These are phyloP conservation scores for Rhodamnia argentea DNA, from an alignment of 345 rosid genomes.

Conservation along the genomic window DNA sequence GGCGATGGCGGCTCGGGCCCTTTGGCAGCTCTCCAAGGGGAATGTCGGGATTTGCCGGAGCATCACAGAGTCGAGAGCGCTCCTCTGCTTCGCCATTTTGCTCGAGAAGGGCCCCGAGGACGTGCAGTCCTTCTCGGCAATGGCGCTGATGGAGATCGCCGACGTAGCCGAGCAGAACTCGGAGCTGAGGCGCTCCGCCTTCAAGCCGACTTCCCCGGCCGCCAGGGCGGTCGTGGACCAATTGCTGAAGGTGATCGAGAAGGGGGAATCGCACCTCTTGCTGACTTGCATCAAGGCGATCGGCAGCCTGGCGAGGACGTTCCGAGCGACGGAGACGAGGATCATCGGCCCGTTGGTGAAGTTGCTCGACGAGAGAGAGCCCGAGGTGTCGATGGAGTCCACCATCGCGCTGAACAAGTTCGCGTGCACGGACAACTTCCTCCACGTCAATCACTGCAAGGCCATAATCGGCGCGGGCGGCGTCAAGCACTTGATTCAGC, in stretches of 20 bases:
- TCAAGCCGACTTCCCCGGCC: constrained; percentile 70
- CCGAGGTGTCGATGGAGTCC: constrained; percentile 51
- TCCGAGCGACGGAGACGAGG: constrained; percentile 61
- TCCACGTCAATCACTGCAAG: constrained; percentile 42
- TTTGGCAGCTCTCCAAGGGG: constrained; percentile 63
- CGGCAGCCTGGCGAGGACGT: constrained; percentile 74
- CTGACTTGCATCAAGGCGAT: constrained; percentile 47
- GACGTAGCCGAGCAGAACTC: constrained; percentile 48
- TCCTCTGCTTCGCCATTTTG: constrained; percentile 53
- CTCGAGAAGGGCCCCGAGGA: constrained; percentile 59
- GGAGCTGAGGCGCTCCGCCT: constrained; percentile 51
- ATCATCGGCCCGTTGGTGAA: constrained; percentile 54
- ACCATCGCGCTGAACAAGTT: constrained; percentile 51
- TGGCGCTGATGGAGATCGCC: constrained; percentile 74
- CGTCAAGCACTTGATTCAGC: constrained; percentile 45
- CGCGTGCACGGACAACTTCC: constrained; percentile 46
- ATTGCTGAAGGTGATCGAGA: constrained; percentile 33
- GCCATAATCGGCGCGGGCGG: constrained; percentile 55
- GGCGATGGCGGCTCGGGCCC: constrained; percentile 72
- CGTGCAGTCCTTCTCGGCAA: constrained; percentile 47
- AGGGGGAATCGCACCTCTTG: constrained; percentile 40
- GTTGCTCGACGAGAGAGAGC: constrained; percentile 55
- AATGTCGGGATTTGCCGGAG: constrained; percentile 39
- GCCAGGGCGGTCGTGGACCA: constrained; percentile 69
- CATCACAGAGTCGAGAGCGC: constrained; percentile 69